Evolutionary conservation across 331 rosid genomes (phyloP).

Genomic region (Malus hybrid): DNA sequence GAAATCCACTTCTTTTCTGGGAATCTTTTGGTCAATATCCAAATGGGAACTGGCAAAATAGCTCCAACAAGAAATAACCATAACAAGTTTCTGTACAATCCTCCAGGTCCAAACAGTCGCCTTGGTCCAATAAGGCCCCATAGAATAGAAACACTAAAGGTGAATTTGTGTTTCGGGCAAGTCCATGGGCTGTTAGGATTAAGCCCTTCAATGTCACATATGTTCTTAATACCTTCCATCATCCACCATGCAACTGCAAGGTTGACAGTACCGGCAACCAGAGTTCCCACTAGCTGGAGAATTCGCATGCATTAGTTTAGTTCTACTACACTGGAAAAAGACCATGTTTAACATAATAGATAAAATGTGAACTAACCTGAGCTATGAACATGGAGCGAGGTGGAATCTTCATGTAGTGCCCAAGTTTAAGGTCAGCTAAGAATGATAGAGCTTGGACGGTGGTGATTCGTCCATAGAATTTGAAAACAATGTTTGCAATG

Average conservation of each 20-base stretch:
- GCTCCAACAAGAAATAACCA: constrained; percentile 93
- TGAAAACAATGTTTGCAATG: constrained; percentile 86
- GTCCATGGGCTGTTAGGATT: constrained; percentile 92
- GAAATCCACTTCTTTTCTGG: constrained; percentile 88
- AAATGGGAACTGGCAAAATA: constrained; percentile 76
- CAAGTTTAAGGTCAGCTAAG: constrained; percentile 94
- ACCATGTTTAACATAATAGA: neutral
- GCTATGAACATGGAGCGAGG: constrained; percentile 90
- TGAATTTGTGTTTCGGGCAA: constrained; percentile 86
- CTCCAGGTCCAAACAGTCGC: constrained; percentile 81
- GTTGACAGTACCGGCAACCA: constrained; percentile 67
- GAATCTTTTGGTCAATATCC: constrained; percentile 69
- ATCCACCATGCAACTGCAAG: constrained; percentile 99
- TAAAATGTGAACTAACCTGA: constrained; percentile 44
- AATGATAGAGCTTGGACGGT: constrained; percentile 92
- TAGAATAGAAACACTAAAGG: constrained; percentile 85
- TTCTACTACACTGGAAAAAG: neutral
- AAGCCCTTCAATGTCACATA: constrained; percentile 56
- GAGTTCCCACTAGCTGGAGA: constrained; percentile 81
- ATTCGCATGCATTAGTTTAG: too few species aligned
- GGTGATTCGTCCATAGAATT: constrained; percentile 91
- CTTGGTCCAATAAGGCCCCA: constrained; percentile 96
- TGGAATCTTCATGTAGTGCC: constrained; percentile 97
- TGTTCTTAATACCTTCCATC: constrained; percentile 63
- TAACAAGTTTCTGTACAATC: constrained; percentile 70